phyloP scores from a whole-genome alignment of 1,139 yeast species.

The Taphrina betulina region DNA sequence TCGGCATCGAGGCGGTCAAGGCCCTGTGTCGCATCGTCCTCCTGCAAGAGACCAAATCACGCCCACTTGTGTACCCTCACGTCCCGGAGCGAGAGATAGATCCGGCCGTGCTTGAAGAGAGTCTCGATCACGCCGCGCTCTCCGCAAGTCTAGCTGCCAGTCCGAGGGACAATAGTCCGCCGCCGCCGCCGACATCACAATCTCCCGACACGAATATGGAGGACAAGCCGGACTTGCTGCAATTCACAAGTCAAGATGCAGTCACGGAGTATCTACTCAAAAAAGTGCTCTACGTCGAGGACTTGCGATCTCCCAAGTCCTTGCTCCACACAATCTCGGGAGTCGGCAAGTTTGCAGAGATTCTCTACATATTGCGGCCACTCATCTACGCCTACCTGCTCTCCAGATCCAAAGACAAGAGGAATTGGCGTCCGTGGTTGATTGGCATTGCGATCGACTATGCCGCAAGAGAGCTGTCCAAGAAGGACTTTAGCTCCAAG shows the following conservation, averaged over 20 bases:
- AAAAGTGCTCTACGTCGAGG: constrained; percentile 44
- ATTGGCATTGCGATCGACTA: constrained; percentile 46
- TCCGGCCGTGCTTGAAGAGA: constrained; percentile 39
- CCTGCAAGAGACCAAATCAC: constrained; percentile 41
- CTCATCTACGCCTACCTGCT: constrained; percentile 45
- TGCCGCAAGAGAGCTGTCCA: constrained; percentile 41
- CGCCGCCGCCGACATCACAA: not conserved
- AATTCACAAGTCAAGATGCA: constrained; percentile 40
- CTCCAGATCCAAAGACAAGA: constrained; percentile 24
- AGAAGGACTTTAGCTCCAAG: constrained; percentile 34
- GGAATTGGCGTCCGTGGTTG: constrained; percentile 49
- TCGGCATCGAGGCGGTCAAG: constrained; percentile 43
- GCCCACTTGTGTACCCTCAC: constrained; percentile 44
- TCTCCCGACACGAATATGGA: not conserved
- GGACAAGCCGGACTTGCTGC: constrained; percentile 6
- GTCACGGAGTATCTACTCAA: constrained; percentile 41
- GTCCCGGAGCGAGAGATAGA: constrained; percentile 47
- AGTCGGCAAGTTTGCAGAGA: constrained; percentile 44
- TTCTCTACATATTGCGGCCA: constrained; percentile 46
- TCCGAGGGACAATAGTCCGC: too few relatives aligned
- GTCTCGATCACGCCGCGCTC: constrained; percentile 21
- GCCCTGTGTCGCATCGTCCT: constrained; percentile 44
- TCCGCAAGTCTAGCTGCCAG: constrained; percentile 5
- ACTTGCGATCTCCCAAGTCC: constrained; percentile 43
- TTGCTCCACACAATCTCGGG: constrained; percentile 42